These are phyloP conservation scores for Macrocybe gigantea DNA, from an alignment of 768 basidiomycete genomes.

Conservation along the genomic window DNA sequence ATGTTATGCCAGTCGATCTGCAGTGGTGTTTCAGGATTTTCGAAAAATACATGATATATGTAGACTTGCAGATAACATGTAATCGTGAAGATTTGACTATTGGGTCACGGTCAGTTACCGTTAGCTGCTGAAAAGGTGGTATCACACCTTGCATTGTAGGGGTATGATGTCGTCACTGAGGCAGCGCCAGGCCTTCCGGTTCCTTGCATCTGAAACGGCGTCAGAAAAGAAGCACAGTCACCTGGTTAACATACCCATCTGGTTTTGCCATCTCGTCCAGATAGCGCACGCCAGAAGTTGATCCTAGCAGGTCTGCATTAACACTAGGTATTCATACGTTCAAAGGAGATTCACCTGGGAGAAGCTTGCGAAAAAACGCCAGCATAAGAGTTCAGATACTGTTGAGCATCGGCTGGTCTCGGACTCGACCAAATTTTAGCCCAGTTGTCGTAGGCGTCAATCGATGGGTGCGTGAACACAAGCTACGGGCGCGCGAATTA, in stretches of 20 bases:
- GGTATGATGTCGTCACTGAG: conserved; percentile 38
- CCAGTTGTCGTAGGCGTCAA: conserved; percentile 68
- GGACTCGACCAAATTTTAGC: conserved; percentile 49
- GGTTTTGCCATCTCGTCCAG: conserved; percentile 36
- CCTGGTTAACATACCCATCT: conserved; percentile 35
- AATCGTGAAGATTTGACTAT: conserved; percentile 53
- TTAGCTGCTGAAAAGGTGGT: no score
- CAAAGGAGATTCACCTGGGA: conserved; percentile 31
- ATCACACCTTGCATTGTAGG: conserved; percentile 41
- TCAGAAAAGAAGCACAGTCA: background rate
- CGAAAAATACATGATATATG: background rate
- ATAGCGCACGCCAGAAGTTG: conserved; percentile 59
- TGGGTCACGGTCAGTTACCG: background rate
- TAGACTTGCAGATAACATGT: conserved; percentile 47
- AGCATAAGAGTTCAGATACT: conserved; percentile 44
- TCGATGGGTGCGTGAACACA: conserved; percentile 57
- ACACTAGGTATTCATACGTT: background rate
- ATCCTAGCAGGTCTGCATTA: conserved; percentile 23
- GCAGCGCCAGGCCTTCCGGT: conserved; percentile 58
- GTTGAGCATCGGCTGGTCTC: conserved; percentile 46
- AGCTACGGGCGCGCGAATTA: conserved; percentile 25
- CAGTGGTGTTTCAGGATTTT: background rate
- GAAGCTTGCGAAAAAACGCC: conserved; percentile 55
- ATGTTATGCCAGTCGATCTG: conserved; percentile 56
- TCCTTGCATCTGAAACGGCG: conserved; percentile 44